Conservation (phyloP, 2,329 filamentous ascomycete genomes). For the Sporothrix globosa region DNA sequence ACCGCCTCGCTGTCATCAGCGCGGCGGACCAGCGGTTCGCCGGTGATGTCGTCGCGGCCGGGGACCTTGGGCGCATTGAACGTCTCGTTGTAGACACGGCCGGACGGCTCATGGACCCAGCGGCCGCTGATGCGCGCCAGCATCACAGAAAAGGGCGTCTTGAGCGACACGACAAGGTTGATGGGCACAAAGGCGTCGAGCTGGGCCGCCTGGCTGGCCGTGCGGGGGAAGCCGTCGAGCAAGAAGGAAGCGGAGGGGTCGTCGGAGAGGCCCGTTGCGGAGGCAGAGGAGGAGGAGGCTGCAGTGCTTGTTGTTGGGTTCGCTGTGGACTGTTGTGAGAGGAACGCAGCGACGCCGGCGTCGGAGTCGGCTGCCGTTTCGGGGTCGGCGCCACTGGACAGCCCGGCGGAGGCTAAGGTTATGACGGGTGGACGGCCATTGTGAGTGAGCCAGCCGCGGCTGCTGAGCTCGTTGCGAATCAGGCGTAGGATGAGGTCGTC, state of each 20-base stretch:
- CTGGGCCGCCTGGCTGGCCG: slow-evolving; percentile 73
- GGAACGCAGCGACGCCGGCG: slow-evolving; percentile 48
- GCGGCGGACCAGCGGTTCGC: slow-evolving; percentile 79
- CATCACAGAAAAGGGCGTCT: slow-evolving; percentile 84
- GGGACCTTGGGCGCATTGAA: slow-evolving; percentile 84
- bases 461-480: slow-evolving; percentile 85
- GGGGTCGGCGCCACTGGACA: slow-evolving; percentile 40
- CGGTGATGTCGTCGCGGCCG: slow-evolving; percentile 87
- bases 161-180: slow-evolving; percentile 86
- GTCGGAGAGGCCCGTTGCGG: slow-evolving; percentile 54
- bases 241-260: slow-evolving; percentile 85
- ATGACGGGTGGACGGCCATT: slow-evolving; percentile 51
- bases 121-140: slow-evolving; percentile 86
- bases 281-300: not conserved
- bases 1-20: slow-evolving; percentile 85
- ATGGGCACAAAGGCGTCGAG: slow-evolving; percentile 86
- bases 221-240: slow-evolving; percentile 94
- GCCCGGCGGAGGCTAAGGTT: slow-evolving; percentile 52
- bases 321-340: slow-evolving; percentile 43
- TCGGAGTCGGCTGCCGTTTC: slow-evolving; percentile 32
- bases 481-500: slow-evolving; percentile 90
- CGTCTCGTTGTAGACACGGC: slow-evolving; percentile 90
- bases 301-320: slow-evolving; percentile 43
- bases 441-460: slow-evolving; percentile 77
- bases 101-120: slow-evolving; percentile 91